Evolutionary conservation across 768 basidiomycete genomes (phyloP).

Genomic region (Hypholoma fasciculare): DNA sequence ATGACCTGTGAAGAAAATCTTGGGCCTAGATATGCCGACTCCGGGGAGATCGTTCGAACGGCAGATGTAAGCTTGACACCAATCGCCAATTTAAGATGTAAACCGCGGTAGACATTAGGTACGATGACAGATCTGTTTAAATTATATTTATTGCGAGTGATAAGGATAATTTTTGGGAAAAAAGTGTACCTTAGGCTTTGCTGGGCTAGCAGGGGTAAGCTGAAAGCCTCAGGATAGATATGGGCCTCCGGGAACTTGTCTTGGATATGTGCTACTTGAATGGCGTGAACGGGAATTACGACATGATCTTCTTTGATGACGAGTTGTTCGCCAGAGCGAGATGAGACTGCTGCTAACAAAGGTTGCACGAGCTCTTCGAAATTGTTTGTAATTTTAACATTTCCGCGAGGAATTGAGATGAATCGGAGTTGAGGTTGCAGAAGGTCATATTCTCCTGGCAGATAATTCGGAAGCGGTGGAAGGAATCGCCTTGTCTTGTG

Average conservation of each 20-base stretch:
- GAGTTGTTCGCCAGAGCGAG: constrained; percentile 34
- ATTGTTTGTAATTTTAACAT: constrained; percentile 48
- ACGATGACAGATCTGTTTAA: constrained; percentile 49
- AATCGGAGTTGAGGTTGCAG: constrained; percentile 50
- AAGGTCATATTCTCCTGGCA: constrained; percentile 50
- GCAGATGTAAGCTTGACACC: constrained; percentile 60
- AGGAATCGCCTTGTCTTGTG: constrained; percentile 56
- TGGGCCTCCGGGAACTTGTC: constrained; percentile 48
- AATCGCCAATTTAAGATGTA: constrained; percentile 54
- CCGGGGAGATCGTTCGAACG: constrained; percentile 59
- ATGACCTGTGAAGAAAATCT: constrained; percentile 55
- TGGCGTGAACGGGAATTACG: constrained; percentile 53
- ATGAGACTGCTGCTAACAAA: constrained; percentile 38
- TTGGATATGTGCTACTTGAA: constrained; percentile 49
- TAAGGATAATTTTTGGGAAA: background rate
- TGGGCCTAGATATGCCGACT: constrained; percentile 55
- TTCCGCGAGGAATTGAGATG: constrained; percentile 40
- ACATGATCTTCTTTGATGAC: constrained; percentile 34
- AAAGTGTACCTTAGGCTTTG: constrained; percentile 48
- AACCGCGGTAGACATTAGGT: constrained; percentile 42
- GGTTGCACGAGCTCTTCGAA: constrained; percentile 45
- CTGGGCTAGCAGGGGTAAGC: constrained; percentile 46
- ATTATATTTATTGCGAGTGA: background rate
- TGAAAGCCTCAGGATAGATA: constrained; percentile 43
- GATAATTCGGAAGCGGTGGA: constrained; percentile 44